Conservation (phyloP, 768 basidiomycete genomes). For the Coprinellus micaceus region DNA sequence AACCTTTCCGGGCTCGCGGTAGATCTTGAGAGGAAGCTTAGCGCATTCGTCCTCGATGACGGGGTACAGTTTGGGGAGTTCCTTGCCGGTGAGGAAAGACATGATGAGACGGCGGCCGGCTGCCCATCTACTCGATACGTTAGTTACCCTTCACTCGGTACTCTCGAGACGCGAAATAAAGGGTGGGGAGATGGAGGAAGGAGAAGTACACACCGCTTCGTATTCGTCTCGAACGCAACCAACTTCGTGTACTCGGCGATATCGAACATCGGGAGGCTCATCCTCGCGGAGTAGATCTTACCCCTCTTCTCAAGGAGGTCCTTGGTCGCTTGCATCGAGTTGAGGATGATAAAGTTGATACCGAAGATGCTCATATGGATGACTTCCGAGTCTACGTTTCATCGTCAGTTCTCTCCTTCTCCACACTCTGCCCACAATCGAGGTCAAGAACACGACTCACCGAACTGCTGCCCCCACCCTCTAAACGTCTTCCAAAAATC, state of each 20-base stretch:
- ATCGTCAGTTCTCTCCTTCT: background rate
- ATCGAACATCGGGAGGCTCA: constrained; percentile 1
- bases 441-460: constrained; percentile 13
- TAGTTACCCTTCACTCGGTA: too few species aligned
- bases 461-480: constrained; percentile 30
- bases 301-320: constrained; percentile 42
- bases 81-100: background rate
- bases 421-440: background rate
- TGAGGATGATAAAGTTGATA: constrained; percentile 35
- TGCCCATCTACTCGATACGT: too few species aligned
- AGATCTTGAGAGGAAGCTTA: constrained; percentile 3
- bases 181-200: too few species aligned
- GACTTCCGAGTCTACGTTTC: constrained; percentile 28
- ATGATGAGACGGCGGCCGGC: background rate
- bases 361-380: constrained; percentile 30
- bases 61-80: constrained; percentile 1
- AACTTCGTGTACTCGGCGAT: constrained; percentile 1
- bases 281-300: constrained; percentile 31
- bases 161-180: too few species aligned
- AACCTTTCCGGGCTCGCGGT: background rate
- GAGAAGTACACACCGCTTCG: too few species aligned
- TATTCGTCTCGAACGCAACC: background rate
- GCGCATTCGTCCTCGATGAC: constrained; percentile 1
- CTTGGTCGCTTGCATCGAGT: constrained; percentile 26
- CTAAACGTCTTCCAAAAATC: constrained; percentile 26